These are phyloP conservation scores for Mediolabrus comicus DNA, from an alignment of 108 stramenopile genomes.

Conservation along the genomic window DNA sequence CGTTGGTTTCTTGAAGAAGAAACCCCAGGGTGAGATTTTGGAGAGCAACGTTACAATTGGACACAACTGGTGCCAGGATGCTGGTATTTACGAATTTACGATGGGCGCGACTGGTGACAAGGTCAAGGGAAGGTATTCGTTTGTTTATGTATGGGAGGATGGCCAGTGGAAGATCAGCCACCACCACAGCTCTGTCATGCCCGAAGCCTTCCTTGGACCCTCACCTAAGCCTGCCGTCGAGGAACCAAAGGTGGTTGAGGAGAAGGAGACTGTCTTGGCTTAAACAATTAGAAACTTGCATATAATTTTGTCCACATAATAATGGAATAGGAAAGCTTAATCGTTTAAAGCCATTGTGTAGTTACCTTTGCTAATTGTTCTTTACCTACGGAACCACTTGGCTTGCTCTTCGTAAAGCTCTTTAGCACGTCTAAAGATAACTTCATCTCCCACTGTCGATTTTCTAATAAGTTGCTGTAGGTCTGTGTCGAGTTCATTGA, in stretches of 20 bases:
- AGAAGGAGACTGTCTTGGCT: slow-evolving; percentile 3
- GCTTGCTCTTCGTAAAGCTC: slow-evolving; percentile 18
- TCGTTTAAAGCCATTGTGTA: no score
- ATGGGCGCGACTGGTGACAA: slow-evolving; percentile 57
- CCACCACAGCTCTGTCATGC: slow-evolving; percentile 71
- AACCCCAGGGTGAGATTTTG: slow-evolving; percentile 52
- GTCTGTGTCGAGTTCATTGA: slow-evolving; percentile 16
- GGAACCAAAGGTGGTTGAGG: neutral
- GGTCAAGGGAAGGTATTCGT: slow-evolving; percentile 60
- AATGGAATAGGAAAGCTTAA: no score
- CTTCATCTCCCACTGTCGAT: slow-evolving; percentile 22
- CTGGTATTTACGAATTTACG: slow-evolving; percentile 60
- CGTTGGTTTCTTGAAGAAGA: slow-evolving; percentile 50
- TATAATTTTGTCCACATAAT: neutral
- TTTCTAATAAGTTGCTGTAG: slow-evolving; percentile 15
- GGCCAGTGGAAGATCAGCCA: slow-evolving; percentile 74
- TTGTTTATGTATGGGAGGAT: slow-evolving; percentile 62
- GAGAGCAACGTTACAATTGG: slow-evolving; percentile 39
- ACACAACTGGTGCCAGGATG: slow-evolving; percentile 51
- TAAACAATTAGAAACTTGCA: neutral
- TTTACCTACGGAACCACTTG: neutral
- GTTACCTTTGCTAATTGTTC: neutral
- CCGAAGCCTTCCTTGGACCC: slow-evolving; percentile 36
- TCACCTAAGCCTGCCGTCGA: slow-evolving; percentile 2
- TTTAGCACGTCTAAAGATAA: slow-evolving; percentile 12